These are phyloP conservation scores for Dactylellina drechsleri DNA, from an alignment of 2,329 filamentous ascomycete species.

Conservation along the genomic window DNA sequence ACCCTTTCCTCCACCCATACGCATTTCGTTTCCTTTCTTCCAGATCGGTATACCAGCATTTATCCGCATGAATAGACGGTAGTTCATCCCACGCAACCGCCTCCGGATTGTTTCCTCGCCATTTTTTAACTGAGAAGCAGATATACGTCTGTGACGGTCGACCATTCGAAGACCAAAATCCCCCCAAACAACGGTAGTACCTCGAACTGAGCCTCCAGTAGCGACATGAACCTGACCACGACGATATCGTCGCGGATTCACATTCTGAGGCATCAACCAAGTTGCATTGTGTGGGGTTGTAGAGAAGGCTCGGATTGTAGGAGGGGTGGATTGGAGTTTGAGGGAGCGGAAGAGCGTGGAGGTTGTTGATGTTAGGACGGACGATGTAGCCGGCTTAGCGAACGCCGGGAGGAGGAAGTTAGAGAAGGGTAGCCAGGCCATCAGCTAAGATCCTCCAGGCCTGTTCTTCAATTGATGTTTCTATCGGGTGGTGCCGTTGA, in stretches of 20 bases:
- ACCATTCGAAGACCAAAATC: constrained; percentile 94
- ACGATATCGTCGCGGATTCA: constrained; percentile 36
- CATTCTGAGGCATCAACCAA: constrained; percentile 51
- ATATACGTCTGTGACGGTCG: constrained; percentile 91
- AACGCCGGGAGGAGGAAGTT: constrained; percentile 38
- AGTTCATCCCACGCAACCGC: constrained; percentile 88
- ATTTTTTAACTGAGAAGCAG: constrained; percentile 83
- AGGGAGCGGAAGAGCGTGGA: constrained; percentile 36
- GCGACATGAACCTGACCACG: constrained; percentile 81
- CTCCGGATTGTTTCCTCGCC: constrained; percentile 94
- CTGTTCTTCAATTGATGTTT: constrained; percentile 2
- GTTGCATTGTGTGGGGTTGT: constrained; percentile 40
- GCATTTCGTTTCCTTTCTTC: constrained; percentile 90
- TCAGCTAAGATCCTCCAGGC: constrained; percentile 27
- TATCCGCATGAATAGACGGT: constrained; percentile 89
- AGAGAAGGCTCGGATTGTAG: constrained; percentile 47
- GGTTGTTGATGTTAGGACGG: constrained; percentile 31
- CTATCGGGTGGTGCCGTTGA: constrained; percentile 1
- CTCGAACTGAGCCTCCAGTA: constrained; percentile 88
- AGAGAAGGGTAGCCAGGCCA: constrained; percentile 50
- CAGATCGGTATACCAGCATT: constrained; percentile 95
- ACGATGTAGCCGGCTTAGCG: constrained; percentile 35
- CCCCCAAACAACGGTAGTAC: constrained; percentile 95
- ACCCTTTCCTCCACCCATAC: constrained; percentile 99
- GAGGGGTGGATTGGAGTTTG: constrained; percentile 19